phyloP scores from a whole-genome alignment of 768 basidiomycete genomes.

The Gelatoporia subvermispora region DNA sequence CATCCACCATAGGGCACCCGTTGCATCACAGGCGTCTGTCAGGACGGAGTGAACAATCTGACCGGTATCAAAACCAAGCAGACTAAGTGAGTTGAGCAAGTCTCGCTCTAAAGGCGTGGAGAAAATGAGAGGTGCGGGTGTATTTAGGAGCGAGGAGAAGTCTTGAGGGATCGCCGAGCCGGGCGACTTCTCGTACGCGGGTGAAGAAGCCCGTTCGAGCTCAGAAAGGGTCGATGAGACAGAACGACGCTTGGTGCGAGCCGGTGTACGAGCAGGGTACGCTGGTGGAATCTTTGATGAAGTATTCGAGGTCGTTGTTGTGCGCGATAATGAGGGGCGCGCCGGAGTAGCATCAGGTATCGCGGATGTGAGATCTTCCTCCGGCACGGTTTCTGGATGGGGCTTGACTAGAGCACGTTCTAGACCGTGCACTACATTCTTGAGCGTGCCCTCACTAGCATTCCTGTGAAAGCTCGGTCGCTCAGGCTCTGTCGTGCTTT shows the following conservation, averaged over 20 bases:
- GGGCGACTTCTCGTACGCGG: conserved; percentile 39
- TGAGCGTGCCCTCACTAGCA: conserved; percentile 57
- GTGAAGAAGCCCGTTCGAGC: conserved; percentile 34
- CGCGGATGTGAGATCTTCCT: conserved; percentile 38
- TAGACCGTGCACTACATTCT: conserved; percentile 29
- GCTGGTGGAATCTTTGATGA: conserved; percentile 43
- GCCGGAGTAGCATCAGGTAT: conserved; percentile 14
- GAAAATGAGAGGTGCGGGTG: conserved; percentile 79
- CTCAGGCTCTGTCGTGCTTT: conserved; percentile 14
- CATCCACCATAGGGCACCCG: conserved; percentile 96
- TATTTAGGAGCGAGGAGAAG: conserved; percentile 57
- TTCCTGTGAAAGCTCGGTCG: conserved; percentile 39
- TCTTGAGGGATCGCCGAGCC: conserved; percentile 42
- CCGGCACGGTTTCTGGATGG: conserved; percentile 46
- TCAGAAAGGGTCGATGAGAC: conserved; percentile 85
- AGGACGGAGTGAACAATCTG: conserved; percentile 94
- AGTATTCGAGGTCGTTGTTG: conserved; percentile 11
- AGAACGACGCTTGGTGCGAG: conserved; percentile 91
- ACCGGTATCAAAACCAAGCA: conserved; percentile 85
- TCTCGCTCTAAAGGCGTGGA: conserved; percentile 78
- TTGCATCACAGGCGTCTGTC: conserved; percentile 86
- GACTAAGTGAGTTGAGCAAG: conserved; percentile 68
- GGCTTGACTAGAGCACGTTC: conserved; percentile 20
- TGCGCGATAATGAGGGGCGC: conserved; percentile 22
- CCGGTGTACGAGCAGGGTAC: conserved; percentile 80